Percentiles rank a stretch among this genome's conserved stretches.
Conservation (phyloP, 2,329 filamentous ascomycete genomes). For the Fusarium aywerte region DNA sequence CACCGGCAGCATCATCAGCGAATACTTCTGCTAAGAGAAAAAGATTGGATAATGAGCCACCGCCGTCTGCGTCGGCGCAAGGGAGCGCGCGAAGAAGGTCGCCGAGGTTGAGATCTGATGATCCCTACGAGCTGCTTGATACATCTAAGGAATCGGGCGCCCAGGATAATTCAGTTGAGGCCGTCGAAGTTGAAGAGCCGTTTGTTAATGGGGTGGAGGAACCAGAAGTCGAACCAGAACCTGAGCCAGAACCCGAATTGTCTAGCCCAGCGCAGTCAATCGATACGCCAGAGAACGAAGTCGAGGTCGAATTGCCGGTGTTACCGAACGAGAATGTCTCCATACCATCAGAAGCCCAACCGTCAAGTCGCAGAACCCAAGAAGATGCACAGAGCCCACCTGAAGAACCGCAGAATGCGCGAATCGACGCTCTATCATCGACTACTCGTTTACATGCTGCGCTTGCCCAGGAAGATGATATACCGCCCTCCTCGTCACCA, state of each 20-base stretch:
- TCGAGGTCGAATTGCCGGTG: conserved; percentile 38
- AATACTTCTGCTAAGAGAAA: conserved; percentile 62
- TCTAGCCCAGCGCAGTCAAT: conserved; percentile 24
- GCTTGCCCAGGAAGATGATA: conserved; percentile 48
- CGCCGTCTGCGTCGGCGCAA: conserved; percentile 18
- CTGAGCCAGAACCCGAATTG: background rate
- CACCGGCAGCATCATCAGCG: conserved; percentile 41
- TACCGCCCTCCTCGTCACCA: conserved; percentile 55
- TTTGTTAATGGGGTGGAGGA: background rate
- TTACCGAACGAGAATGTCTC: conserved; percentile 28
- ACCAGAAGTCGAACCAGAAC: background rate
- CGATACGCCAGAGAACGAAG: conserved; percentile 10
- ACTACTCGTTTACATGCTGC: conserved; percentile 58
- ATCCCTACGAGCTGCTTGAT: conserved; percentile 48
- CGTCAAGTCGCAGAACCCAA: conserved; percentile 18
- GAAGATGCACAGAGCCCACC: conserved; percentile 59
- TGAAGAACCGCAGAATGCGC: conserved; percentile 59
- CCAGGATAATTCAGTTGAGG: conserved; percentile 16
- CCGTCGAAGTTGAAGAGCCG: conserved; percentile 10
- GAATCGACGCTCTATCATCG: conserved; percentile 52
- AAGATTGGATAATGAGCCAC: conserved; percentile 48
- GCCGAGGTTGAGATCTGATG: conserved; percentile 30
- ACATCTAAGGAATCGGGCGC: conserved; percentile 46
- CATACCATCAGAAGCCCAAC: conserved; percentile 24
- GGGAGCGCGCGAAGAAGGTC: conserved; percentile 33